Base-by-base conservation (phyloP, 1,284 basidiomycete genomes). In the Lentinula novae-zelandiae region DNA sequence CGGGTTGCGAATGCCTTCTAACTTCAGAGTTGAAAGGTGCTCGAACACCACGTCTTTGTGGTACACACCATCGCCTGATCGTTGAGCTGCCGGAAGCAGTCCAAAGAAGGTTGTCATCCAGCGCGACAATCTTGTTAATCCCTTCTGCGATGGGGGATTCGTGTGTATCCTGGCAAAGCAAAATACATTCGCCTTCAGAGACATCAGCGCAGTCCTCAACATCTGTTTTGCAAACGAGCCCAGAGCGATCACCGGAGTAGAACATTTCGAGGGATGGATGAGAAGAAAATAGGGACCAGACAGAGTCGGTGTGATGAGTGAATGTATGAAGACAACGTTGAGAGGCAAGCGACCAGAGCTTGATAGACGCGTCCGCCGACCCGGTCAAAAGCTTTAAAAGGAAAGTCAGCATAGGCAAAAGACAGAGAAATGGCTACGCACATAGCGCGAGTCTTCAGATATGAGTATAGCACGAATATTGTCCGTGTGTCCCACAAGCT, bases 291-390 rank as follows among this genome's bases (percentile, higher is more conserved):
- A 99, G 80, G 0, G 94, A 90, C 96, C 97, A 98, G 38, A 99
- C 95, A 15, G 94, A 95, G 62, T 95, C 94, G 13, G 91, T 87
- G 72, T 99, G 97, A 71, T 98, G 92, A 0, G 92, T 92, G 76
- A 98, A 99, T 0, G 96, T 99, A 69, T 99, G 95, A 12, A 99
- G 76, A 70, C 95, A 97, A 10, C 92, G 82, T 71, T 98, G 96
- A 9, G 92, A 89, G 0, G 81, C 71, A 10, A 98, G 78, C 0
- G 95, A 98, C 96, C 96, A 98, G 9, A 99, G 83, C 68, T 95
- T 95, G 69, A 92, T 83, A 1, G 92, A 92, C 5, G 89, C 90
- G 70, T 97, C 95, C 20, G 94, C 91, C 44, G 91, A 93, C 8
- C 92, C 95, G 15, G 94, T 95, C 40, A 96, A 82, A 57, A 96